Percentiles rank a stretch among this genome's conserved stretches.
phyloP scores from a whole-genome alignment of 306 rosid genomes.

The Cicer arietinum region DNA sequence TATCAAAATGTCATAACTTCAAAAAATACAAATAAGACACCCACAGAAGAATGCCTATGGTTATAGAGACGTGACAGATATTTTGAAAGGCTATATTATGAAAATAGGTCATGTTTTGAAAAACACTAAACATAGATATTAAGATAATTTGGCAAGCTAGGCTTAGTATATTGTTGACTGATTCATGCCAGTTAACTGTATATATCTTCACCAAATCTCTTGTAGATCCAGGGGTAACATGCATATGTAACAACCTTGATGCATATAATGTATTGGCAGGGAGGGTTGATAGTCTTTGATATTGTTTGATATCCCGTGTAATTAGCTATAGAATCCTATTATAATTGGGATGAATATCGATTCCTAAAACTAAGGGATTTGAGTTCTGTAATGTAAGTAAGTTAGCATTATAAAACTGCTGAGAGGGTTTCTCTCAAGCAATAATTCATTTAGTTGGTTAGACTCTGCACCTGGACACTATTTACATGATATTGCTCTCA shows the following conservation, averaged over 20 bases:
- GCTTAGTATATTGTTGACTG: background rate
- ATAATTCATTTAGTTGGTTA: background rate
- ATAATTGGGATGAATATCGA: background rate
- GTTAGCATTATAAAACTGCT: conserved; percentile 8
- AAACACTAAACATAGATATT: no score
- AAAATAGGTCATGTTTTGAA: no score
- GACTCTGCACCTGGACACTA: background rate
- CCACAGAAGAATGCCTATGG: background rate
- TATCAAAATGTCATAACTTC: background rate
- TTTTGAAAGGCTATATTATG: no score
- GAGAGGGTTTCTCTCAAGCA: background rate
- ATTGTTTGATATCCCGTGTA: background rate
- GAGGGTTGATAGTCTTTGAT: background rate
- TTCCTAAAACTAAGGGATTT: background rate
- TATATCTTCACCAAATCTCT: background rate
- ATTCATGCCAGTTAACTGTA: background rate
- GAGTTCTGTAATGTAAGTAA: background rate
- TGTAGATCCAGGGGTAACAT: background rate
- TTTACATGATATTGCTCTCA: conserved; percentile 10
- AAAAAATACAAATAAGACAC: background rate
- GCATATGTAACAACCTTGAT: background rate
- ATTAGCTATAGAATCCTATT: conserved; percentile 11
- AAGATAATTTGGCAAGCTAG: no score
- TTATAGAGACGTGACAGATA: no score
- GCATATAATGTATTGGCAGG: background rate